A percentile compares a stretch with the other conserved stretches of the same genome.
phyloP scores from a whole-genome alignment of 345 rosid species.

The Lepidium sativum region DNA sequence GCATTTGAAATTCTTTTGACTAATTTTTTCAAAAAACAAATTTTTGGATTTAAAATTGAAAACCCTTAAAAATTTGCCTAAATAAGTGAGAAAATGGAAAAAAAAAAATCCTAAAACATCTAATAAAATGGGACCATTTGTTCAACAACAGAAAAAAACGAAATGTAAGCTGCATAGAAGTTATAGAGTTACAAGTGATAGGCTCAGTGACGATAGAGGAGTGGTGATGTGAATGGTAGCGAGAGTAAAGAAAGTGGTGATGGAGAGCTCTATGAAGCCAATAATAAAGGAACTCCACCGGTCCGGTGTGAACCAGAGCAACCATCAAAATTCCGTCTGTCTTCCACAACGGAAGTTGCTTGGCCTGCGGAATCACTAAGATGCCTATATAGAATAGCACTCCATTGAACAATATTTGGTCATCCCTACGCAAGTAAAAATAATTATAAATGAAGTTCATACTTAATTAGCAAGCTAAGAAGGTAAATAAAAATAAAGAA shows the following conservation, averaged over 20 bases:
- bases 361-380: conserved; percentile 10
- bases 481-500: neutral
- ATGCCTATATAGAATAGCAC: conserved; percentile 31
- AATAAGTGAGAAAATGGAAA: too few species aligned
- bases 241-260: conserved; percentile 76
- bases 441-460: neutral
- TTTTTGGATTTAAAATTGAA: too few species aligned
- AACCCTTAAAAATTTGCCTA: too few species aligned
- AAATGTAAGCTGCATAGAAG: too few species aligned
- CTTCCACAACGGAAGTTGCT: conserved; percentile 53
- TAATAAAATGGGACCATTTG: too few species aligned
- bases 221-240: conserved; percentile 92
- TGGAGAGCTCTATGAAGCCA: conserved; percentile 80
- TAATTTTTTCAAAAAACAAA: too few species aligned
- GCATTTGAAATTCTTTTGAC: too few species aligned
- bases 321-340: conserved; percentile 42
- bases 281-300: conserved; percentile 72
- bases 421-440: conserved; percentile 47
- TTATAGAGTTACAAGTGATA: conserved; percentile 53
- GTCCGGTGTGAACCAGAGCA: conserved; percentile 53
- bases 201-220: conserved; percentile 83
- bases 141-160: too few species aligned
- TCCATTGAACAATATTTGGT: conserved; percentile 58
- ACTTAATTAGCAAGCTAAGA: neutral
- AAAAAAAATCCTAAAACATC: too few species aligned